Percentiles rank a stretch among this genome's conserved stretches.
Conservation (phyloP, 1,284 basidiomycete genomes). For the Ganoderma multipileum region DNA sequence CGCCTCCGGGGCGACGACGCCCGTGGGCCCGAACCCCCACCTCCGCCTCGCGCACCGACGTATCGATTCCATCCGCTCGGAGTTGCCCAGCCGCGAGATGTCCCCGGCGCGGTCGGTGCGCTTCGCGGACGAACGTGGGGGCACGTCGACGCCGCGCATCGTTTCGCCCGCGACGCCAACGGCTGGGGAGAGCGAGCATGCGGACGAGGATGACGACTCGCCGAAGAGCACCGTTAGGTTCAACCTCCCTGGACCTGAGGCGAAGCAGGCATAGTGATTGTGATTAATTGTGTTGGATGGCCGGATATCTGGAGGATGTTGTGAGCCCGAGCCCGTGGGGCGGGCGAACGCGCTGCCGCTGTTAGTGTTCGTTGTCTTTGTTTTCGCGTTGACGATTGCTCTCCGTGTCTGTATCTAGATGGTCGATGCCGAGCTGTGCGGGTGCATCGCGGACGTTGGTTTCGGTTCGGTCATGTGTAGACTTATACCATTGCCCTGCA, state of each 20-base stretch:
- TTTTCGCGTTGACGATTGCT: slow-evolving; percentile 12
- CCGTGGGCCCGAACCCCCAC: slow-evolving; percentile 17
- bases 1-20: slow-evolving; percentile 27
- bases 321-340: not conserved
- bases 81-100: slow-evolving; percentile 44
- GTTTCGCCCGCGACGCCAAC: slow-evolving; percentile 31
- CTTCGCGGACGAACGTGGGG: slow-evolving; percentile 48
- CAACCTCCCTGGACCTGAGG: slow-evolving; percentile 29
- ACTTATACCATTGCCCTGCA: slow-evolving; percentile 18
- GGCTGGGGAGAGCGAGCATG: slow-evolving; percentile 17
- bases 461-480: slow-evolving; percentile 16
- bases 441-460: slow-evolving; percentile 16
- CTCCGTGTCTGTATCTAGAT: slow-evolving; percentile 9
- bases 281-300: not conserved
- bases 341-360: not conserved
- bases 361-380: slow-evolving; percentile 11
- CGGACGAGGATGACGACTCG: slow-evolving; percentile 29
- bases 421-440: slow-evolving; percentile 12
- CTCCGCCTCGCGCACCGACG: slow-evolving; percentile 33
- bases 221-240: slow-evolving; percentile 37
- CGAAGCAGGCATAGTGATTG: not conserved
- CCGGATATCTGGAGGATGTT: not conserved
- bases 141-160: slow-evolving; percentile 34
- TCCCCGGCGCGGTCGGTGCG: slow-evolving; percentile 59
- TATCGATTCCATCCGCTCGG: slow-evolving; percentile 43